Base-by-base conservation (phyloP, 352 stramenopile species). In the Phytopythium cucurbitacearum region DNA sequence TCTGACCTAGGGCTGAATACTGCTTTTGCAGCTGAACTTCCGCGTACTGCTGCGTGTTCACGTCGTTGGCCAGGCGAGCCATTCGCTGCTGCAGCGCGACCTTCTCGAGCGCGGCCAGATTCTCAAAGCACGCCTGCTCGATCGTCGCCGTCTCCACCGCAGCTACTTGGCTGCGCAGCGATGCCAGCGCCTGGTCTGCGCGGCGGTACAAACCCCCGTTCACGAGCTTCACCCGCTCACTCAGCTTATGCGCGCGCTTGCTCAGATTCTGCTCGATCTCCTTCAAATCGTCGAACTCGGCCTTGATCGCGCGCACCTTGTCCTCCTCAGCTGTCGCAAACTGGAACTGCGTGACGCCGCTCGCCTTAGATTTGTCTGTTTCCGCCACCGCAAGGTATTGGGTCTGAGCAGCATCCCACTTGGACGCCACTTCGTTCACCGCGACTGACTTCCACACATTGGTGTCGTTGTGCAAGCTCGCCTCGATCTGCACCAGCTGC, bases 401-500 rank as follows among this genome's bases (percentile, higher is more conserved):
- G 0, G 47, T 16, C 62, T 91, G 81, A 21, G 59, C 42, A 36
- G 71, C 43, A 5, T 56, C 51, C 81, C 81, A 91, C 43, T 57
- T 59, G 1, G 56, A 37, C 12, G 45, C 56, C 7, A 87, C 15
- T 12, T 38, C 32, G 3, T 41, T 41, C 8, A 56, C 3, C 7
- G 70, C 49, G 39, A 51, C 36, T 3, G 46, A 49, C 37, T 73
- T 64, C 82, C 82, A 93, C 9, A 71, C 37, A 43, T 81, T 67
- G 21, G 60, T 47, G 8, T 47, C 38, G 6, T 62, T 56, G 48
- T 64, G 51, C 35, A 93, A 48, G 64, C 74, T 90, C 36, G 78
- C 79, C 57, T 94, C 85, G 45, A 94, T 79, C n/a, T 81, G 59
- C 28, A 94, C 67, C 70, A 91, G 84, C 61, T 90, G 88, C 32